Conservation (phyloP, 1,284 basidiomycete genomes). For the Heterobasidion annosum region DNA sequence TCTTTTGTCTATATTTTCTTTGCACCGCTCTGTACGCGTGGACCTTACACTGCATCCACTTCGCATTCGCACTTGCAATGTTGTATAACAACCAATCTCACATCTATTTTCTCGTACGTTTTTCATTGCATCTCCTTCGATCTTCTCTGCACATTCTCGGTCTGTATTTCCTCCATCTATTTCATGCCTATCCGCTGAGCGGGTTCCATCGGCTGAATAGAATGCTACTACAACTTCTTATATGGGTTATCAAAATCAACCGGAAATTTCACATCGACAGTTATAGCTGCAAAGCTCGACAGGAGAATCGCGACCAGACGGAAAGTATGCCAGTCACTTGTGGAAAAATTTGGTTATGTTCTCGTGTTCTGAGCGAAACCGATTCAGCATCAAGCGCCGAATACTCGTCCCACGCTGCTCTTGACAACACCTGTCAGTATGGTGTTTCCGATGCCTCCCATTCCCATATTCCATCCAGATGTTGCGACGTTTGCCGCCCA, state of each 20-base stretch:
- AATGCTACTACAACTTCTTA: background rate
- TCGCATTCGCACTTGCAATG: constrained; percentile 1
- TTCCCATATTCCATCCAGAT: constrained; percentile 51
- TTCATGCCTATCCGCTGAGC: constrained; percentile 8
- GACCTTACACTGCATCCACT: background rate
- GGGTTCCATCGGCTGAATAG: constrained; percentile 3
- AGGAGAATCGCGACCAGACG: too few species aligned
- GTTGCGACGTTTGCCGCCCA: constrained; percentile 68
- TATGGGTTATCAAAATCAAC: too few species aligned
- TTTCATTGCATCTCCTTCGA: background rate
- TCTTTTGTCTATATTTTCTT: background rate
- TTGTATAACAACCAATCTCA: constrained; percentile 2
- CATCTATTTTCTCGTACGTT: background rate
- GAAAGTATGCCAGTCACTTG: too few species aligned
- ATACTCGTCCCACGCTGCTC: constrained; percentile 72
- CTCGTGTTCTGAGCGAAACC: background rate
- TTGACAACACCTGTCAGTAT: constrained; percentile 73
- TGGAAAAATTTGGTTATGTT: background rate
- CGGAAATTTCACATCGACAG: too few species aligned
- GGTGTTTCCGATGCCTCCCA: constrained; percentile 74
- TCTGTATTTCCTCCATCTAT: background rate
- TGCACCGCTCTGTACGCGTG: background rate
- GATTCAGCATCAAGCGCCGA: constrained; percentile 23
- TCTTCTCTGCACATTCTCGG: background rate
- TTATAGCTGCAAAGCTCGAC: too few species aligned